Evolutionary conservation across 352 stramenopile genomes (phyloP), one percentile per base, ranked within the genome.

Genomic region (Pythium brachiatum): DNA sequence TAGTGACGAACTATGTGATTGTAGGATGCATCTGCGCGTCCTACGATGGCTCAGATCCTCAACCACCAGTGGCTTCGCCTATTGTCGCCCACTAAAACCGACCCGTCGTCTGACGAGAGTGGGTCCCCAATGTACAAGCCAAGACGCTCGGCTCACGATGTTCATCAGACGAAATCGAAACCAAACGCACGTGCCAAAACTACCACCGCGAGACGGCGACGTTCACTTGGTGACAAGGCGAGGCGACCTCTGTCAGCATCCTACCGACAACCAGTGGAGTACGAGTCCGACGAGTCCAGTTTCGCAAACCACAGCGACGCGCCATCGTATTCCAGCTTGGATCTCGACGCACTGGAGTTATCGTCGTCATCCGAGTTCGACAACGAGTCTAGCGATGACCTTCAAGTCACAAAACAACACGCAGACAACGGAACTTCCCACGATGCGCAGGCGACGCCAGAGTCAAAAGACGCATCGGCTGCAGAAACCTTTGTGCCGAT

Each of bases 21-120:
- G 12, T 20, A 90, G 78, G 69, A 88, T 36, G 76, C 78, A 20
- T 48, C 21, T 2, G 62, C 54, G 54, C 68, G 79, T 43, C 77
- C 81, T 13, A 75, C 74, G 21, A 78, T 78, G 7, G 56, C 76
- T 26, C 79, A 90, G 57, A 71, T 89, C 29, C 34, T 86, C 23
- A 52, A 75, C 26, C 81, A 89, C 53, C 77, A 78, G 8, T 90
- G 79, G 79, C 67, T 90, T n/a, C 25, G 50, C 18, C 50, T 41
- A 13, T 15, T 43, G 18, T 32, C 21, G 13, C n/a, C 31, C 9
- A 29, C 61, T 73, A 38, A 60, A 69, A 18, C 50, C 21, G 27
- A 60, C n/a, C 25, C 62, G 25, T 27, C 25, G 16, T 23, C 26
- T 5, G 38, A 38, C 38, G 52, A 46, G 12, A 34, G 3, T 26